Evolutionary conservation across 163 green algal species (phyloP).

Genomic region (Chlorella variabilis): DNA sequence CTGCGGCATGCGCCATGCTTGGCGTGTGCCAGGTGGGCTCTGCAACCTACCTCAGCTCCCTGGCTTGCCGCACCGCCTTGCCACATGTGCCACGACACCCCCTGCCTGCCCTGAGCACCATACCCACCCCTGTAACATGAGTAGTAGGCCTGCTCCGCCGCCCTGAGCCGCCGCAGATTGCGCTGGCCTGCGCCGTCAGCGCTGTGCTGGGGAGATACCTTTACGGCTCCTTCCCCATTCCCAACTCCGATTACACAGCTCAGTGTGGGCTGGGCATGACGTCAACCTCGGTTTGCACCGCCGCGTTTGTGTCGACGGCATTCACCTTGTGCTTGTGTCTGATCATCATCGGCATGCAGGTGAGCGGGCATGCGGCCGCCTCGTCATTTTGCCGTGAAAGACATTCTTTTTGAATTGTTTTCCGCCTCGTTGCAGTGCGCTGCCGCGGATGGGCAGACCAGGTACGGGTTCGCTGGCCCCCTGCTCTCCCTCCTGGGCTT

Average conservation of each 20-base stretch:
- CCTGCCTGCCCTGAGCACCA: too few species aligned
- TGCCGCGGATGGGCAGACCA: background rate
- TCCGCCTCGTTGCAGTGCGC: background rate
- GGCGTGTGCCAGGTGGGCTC: background rate
- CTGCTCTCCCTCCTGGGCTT: constrained; percentile 4
- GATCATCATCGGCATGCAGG: background rate
- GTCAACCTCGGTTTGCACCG: background rate
- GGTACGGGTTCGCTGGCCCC: background rate
- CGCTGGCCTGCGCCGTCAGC: background rate
- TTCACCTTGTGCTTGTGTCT: background rate
- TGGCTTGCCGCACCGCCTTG: too few species aligned
- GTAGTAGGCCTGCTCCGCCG: too few species aligned
- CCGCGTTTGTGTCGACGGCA: background rate
- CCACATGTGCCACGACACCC: too few species aligned
- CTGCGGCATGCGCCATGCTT: background rate
- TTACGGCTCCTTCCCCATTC: background rate
- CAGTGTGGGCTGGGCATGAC: background rate
- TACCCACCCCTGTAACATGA: too few species aligned
- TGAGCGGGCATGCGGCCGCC: too few species aligned
- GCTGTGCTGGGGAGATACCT: background rate
- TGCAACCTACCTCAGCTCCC: background rate
- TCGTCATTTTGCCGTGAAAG: too few species aligned
- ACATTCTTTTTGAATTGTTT: too few species aligned
- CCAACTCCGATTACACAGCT: background rate
- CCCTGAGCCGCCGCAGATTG: too few species aligned